Base-by-base conservation (phyloP, 164 flowering plant species). In the Sedum album region DNA sequence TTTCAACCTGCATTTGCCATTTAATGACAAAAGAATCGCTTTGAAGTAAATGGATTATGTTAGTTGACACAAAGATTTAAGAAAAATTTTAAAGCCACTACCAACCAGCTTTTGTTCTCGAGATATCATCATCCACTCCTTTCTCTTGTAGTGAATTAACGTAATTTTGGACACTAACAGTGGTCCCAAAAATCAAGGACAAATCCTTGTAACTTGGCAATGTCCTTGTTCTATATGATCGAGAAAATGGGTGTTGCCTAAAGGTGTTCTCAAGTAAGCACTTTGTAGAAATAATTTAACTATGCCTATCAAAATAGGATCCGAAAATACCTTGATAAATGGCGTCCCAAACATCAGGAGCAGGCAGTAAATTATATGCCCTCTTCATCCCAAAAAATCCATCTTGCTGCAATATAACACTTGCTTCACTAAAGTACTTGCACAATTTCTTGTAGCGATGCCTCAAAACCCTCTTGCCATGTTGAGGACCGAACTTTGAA, bases 391-490 rank as follows among this genome's bases (percentile, higher is more conserved):
- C 84, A 31, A 69, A 74, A 80, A 86, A 84, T 5, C 83, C 87
- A 70, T 71, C 67, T 70, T 80, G 81, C 68, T 77, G 72, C 31
- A 81, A 75, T 30, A 86, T 72, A 68, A 42, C 46, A 38, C 67
- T 76, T 41, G 78, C 64, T 72, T 80, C 84, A 67, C 35, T 76
- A 51, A 76, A 86, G 60, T 84, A 83, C 72, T 84, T 82, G 70
- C 71, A 75, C 71, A 86, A 44, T 61, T 80, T 86, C 75, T 81
- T 82, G 78, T 79, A 76, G 30, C 86, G 79, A 74, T 82, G 85
- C 73, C 85, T 80, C 70, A 86, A 76, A 70, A 82, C 84, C 71
- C 84, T 69, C 71, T 86, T 84, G 36, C 76, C 79, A 77, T 84
- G 81, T 21, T 81, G 81, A 60, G 83, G 71, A 60, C 84, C 82